Percentiles rank a stretch among this genome's conserved stretches.
phyloP scores from a whole-genome alignment of 2,329 filamentous ascomycete species.

The Fusarium equiseti region DNA sequence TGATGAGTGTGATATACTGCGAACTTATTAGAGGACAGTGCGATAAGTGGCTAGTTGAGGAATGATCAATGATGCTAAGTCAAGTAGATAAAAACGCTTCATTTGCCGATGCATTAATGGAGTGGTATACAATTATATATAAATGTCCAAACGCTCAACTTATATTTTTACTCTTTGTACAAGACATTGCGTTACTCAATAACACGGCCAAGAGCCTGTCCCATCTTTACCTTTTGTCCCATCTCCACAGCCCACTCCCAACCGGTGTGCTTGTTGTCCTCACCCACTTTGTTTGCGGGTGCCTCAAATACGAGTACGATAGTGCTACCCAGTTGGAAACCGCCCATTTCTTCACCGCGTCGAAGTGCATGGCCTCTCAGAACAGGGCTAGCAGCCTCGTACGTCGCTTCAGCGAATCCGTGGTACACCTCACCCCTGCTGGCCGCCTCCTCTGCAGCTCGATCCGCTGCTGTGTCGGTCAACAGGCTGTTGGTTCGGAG shows the following conservation, averaged over 20 bases:
- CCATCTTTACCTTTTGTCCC: slow-evolving; percentile 90
- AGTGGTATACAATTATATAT: slow-evolving; percentile 30
- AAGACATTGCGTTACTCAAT: slow-evolving; percentile 57
- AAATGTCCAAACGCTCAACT: slow-evolving; percentile 28
- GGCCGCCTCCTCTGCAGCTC: slow-evolving; percentile 83
- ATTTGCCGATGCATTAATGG: slow-evolving; percentile 1
- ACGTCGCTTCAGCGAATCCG: slow-evolving; percentile 94
- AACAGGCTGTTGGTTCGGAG: slow-evolving; percentile 91
- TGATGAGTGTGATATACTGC: background rate
- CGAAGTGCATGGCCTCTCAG: slow-evolving; percentile 86
- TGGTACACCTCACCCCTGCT: slow-evolving; percentile 82
- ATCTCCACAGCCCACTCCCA: slow-evolving; percentile 90
- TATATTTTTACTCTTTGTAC: slow-evolving; percentile 22
- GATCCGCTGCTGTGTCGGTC: slow-evolving; percentile 92
- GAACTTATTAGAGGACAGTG: background rate
- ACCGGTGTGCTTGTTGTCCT: slow-evolving; percentile 70
- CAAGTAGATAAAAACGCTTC: background rate
- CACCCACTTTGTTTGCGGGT: slow-evolving; percentile 70
- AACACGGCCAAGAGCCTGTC: slow-evolving; percentile 84
- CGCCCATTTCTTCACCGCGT: slow-evolving; percentile 96
- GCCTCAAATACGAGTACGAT: slow-evolving; percentile 98
- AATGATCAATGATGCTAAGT: background rate
- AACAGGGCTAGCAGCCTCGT: slow-evolving; percentile 79
- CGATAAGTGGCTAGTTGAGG: background rate
- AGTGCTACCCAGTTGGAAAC: slow-evolving; percentile 94